These are phyloP conservation scores for Graphilbum ipis-grandicollis DNA, from an alignment of 2,329 filamentous ascomycete genomes.

Conservation along the genomic window DNA sequence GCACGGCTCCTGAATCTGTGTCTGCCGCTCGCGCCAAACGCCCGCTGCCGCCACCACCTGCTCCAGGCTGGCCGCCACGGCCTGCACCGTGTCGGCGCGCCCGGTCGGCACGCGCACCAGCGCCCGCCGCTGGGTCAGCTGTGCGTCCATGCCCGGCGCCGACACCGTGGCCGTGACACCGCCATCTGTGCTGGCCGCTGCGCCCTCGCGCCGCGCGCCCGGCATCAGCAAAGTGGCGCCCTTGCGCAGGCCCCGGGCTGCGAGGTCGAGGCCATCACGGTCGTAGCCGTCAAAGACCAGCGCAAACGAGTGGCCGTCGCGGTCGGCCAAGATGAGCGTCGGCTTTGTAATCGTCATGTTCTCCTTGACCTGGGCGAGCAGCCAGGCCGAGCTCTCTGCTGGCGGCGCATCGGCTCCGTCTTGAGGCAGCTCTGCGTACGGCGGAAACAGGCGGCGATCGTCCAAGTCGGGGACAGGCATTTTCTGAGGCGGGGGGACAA, in stretches of 20 bases:
- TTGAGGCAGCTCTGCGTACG: conserved; percentile 16
- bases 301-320: conserved; percentile 21
- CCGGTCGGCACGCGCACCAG: conserved; percentile 19
- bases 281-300: conserved; percentile 25
- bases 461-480: conserved; percentile 16
- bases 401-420: conserved; percentile 3
- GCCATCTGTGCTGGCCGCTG: conserved; percentile 5
- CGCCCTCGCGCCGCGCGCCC: conserved; percentile 16
- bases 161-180: not conserved
- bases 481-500: too few species aligned
- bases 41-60: conserved; percentile 13
- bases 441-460: conserved; percentile 16
- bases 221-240: conserved; percentile 22
- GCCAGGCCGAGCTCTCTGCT: conserved; percentile 16
- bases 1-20: not conserved
- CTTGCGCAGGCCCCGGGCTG: conserved; percentile 15
- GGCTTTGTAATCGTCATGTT: conserved; percentile 31
- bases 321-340: conserved; percentile 27
- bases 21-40: conserved; percentile 9
- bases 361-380: conserved; percentile 27
- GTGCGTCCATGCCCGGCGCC: conserved; percentile 11
- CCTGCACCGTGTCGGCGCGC: conserved; percentile 16
- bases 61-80: conserved; percentile 15
- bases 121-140: conserved; percentile 21
- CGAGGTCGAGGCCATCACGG: conserved; percentile 17